Conservation (phyloP, 129 eudicot genomes). For the Lactuca sativa region DNA sequence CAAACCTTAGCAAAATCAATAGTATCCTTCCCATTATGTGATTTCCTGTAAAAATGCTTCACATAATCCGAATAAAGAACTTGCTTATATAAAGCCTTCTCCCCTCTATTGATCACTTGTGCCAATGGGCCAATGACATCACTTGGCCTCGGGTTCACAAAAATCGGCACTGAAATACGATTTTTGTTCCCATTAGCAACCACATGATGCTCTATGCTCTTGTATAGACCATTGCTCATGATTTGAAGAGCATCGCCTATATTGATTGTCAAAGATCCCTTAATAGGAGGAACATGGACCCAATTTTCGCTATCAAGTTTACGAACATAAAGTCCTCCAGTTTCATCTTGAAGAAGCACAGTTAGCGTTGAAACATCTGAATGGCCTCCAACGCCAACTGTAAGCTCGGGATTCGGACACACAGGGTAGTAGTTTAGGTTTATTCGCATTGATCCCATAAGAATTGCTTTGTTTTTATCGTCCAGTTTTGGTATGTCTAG, state of each 20-base stretch:
- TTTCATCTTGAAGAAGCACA: conserved; percentile 27
- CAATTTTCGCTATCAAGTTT: conserved; percentile 21
- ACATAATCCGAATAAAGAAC: conserved; percentile 30
- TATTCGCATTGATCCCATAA: conserved; percentile 28
- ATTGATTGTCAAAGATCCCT: conserved; percentile 28
- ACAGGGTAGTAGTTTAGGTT: conserved; percentile 23
- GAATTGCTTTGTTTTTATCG: conserved; percentile 7
- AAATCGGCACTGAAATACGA: conserved; percentile 14
- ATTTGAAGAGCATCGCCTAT: conserved; percentile 38
- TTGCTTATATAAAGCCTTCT: conserved; percentile 25
- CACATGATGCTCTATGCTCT: conserved; percentile 39
- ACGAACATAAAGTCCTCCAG: conserved; percentile 36
- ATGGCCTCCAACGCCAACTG: conserved; percentile 40
- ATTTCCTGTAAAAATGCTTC: conserved; percentile 4
- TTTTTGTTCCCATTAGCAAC: conserved; percentile 26
- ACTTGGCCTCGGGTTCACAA: conserved; percentile 27
- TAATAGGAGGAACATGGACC: conserved; percentile 33
- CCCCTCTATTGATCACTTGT: conserved; percentile 21
- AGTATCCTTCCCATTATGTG: conserved; percentile 5
- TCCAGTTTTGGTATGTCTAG: conserved; percentile 14
- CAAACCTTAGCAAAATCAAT: conserved; percentile 1
- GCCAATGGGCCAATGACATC: conserved; percentile 29
- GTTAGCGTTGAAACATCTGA: conserved; percentile 38
- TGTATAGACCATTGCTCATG: conserved; percentile 2
- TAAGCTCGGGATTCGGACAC: conserved; percentile 36